Percentiles rank a stretch among this genome's conserved stretches.
These are phyloP conservation scores for Aquilaria sinensis DNA, from an alignment of 345 rosid genomes.

Conservation along the genomic window DNA sequence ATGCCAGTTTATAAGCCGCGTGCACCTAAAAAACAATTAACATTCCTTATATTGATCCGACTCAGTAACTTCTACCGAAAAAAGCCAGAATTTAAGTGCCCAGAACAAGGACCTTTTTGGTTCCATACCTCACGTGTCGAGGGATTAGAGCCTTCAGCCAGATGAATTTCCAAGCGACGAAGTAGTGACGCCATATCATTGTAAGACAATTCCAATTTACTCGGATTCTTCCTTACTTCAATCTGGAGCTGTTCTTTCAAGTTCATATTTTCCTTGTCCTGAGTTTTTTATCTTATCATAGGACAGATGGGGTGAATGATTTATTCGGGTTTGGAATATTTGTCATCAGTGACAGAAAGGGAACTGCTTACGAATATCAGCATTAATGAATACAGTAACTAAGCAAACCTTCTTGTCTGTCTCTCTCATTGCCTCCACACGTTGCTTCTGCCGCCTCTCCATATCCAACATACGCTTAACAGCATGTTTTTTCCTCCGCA, in stretches of 20 bases:
- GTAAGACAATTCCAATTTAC: constrained; percentile 48
- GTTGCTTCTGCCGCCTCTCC: constrained; percentile 84
- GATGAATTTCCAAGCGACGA: constrained; percentile 62
- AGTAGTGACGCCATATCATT: constrained; percentile 69
- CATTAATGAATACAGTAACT: not conserved
- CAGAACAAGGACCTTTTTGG: too few relatives aligned
- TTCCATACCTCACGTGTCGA: constrained; percentile 47
- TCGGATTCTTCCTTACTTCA: constrained; percentile 56
- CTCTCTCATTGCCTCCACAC: constrained; percentile 81
- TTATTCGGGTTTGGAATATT: not conserved
- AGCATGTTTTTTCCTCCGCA: constrained; percentile 61
- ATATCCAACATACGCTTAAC: constrained; percentile 62
- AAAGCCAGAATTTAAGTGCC: not conserved
- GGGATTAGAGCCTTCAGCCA: constrained; percentile 50
- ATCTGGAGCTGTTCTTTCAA: constrained; percentile 58
- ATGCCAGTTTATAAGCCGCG: constrained; percentile 66
- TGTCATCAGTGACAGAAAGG: not conserved
- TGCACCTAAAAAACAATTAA: constrained; percentile 47
- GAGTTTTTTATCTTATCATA: constrained; percentile 9
- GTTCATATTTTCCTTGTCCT: constrained; percentile 78
- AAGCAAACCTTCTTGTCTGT: constrained; percentile 69
- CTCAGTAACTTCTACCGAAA: not conserved
- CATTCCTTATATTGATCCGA: not conserved
- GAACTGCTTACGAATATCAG: not conserved
- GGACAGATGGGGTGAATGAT: not conserved